phyloP scores from a whole-genome alignment of 2,329 filamentous ascomycete species.

The Knufia fluminis region DNA sequence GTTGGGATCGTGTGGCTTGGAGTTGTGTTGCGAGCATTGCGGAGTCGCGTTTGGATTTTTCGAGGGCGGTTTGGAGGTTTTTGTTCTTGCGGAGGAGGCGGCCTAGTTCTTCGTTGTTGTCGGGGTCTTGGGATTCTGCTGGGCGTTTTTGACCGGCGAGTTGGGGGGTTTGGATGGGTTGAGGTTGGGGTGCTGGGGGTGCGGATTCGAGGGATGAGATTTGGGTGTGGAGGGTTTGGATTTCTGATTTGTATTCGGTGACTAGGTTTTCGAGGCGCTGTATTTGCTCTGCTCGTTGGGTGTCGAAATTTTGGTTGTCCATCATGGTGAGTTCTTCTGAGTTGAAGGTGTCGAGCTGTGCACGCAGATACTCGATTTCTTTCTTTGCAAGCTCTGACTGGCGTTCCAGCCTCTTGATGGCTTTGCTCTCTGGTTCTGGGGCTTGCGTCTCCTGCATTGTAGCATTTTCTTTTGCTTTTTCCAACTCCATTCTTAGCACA shows the following conservation, averaged over 20 bases:
- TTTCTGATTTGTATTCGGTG: constrained; percentile 74
- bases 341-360: constrained; percentile 81
- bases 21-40: constrained; percentile 68
- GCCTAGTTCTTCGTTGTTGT: constrained; percentile 56
- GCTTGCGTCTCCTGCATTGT: constrained; percentile 29
- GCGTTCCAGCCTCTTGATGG: constrained; percentile 67
- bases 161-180: constrained; percentile 28
- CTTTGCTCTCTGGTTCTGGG: constrained; percentile 47
- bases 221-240: constrained; percentile 64
- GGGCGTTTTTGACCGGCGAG: constrained; percentile 52
- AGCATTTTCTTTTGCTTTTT: constrained; percentile 52
- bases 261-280: constrained; percentile 76
- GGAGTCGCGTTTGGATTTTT: constrained; percentile 58
- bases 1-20: constrained; percentile 61
- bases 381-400: constrained; percentile 79
- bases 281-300: constrained; percentile 58
- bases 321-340: constrained; percentile 81
- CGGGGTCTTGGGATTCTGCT: constrained; percentile 34
- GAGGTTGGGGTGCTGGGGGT: constrained; percentile 30
- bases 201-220: constrained; percentile 55
- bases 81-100: constrained; percentile 81
- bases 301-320: constrained; percentile 61
- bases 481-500: constrained; percentile 57
- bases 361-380: constrained; percentile 87
- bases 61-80: constrained; percentile 69